A percentile compares a stretch with the other conserved stretches of the same genome.
phyloP scores from a whole-genome alignment of 768 basidiomycete genomes.

The Pisolithus tinctorius region DNA sequence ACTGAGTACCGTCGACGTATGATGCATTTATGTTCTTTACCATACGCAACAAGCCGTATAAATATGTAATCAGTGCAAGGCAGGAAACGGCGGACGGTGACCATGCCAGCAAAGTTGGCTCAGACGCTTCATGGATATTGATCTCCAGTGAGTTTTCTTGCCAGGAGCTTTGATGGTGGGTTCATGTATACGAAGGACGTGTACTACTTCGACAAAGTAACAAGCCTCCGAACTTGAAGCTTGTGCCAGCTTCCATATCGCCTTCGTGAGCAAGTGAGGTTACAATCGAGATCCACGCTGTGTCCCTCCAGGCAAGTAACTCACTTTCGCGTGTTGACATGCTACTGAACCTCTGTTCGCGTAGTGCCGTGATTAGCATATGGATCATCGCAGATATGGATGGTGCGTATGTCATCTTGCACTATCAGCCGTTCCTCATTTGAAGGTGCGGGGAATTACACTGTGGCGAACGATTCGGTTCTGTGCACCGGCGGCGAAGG shows the following conservation, averaged over 20 bases:
- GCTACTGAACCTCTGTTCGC: background rate
- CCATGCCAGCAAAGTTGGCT: no score
- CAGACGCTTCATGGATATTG: no score
- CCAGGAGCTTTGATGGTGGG: no score
- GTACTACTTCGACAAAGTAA: slow-evolving; percentile 14
- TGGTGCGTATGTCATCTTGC: slow-evolving; percentile 16
- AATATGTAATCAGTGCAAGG: no score
- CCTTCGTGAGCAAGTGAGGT: slow-evolving; percentile 39
- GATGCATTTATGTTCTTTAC: no score
- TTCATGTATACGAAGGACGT: no score
- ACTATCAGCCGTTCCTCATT: background rate
- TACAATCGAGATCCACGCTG: slow-evolving; percentile 52
- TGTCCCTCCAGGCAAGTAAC: slow-evolving; percentile 46
- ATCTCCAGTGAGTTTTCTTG: no score
- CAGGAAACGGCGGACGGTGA: no score
- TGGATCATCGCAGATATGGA: slow-evolving; percentile 36
- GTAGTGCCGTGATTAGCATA: slow-evolving; percentile 41
- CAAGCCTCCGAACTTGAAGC: slow-evolving; percentile 22
- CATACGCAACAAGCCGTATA: no score
- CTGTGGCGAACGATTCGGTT: slow-evolving; percentile 21
- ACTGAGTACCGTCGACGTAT: no score
- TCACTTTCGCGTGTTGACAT: background rate
- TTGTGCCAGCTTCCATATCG: slow-evolving; percentile 16
- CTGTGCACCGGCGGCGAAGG: slow-evolving; percentile 49
- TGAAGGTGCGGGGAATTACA: slow-evolving; percentile 5